phyloP scores from a whole-genome alignment of 192 early-diverging fungal genomes.

The Rhizophagus clarus region DNA sequence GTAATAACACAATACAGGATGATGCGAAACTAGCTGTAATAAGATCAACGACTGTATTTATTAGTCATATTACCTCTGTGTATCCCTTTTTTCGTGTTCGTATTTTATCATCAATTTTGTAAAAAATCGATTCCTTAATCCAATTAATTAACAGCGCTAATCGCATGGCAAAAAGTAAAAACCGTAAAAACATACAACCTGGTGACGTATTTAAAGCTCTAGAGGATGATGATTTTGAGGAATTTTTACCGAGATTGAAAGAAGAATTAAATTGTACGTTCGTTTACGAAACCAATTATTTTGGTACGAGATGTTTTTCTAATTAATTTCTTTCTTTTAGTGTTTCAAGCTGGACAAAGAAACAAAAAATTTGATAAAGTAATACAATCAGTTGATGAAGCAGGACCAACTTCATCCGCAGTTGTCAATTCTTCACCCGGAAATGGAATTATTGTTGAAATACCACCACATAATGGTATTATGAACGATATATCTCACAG shows the following conservation, averaged over 20 bases:
- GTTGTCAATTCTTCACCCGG: background rate
- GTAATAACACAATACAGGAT: constrained; percentile 14
- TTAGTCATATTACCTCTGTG: background rate
- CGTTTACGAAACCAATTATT: background rate
- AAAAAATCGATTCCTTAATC: background rate
- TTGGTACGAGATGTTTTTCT: background rate
- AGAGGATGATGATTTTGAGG: constrained; percentile 2
- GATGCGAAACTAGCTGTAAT: constrained; percentile 5
- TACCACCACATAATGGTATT: background rate
- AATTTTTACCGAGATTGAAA: constrained; percentile 18
- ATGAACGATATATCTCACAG: background rate
- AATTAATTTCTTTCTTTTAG: background rate
- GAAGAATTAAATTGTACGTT: constrained; percentile 5
- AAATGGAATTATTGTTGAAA: background rate
- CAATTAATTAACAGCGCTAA: constrained; percentile 6
- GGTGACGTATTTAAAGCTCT: constrained; percentile 2
- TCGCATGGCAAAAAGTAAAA: constrained; percentile 5
- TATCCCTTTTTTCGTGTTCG: background rate
- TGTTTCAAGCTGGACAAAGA: background rate
- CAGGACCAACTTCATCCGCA: background rate
- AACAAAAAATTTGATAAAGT: background rate
- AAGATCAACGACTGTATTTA: constrained; percentile 21
- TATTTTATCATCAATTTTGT: background rate
- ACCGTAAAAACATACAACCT: constrained; percentile 16
- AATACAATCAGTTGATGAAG: background rate